A percentile compares a stretch with the other conserved stretches of the same genome.
These are phyloP conservation scores for Alopecurus myosuroides DNA, from an alignment of 176 grass and related monocot species.

Conservation along the genomic window DNA sequence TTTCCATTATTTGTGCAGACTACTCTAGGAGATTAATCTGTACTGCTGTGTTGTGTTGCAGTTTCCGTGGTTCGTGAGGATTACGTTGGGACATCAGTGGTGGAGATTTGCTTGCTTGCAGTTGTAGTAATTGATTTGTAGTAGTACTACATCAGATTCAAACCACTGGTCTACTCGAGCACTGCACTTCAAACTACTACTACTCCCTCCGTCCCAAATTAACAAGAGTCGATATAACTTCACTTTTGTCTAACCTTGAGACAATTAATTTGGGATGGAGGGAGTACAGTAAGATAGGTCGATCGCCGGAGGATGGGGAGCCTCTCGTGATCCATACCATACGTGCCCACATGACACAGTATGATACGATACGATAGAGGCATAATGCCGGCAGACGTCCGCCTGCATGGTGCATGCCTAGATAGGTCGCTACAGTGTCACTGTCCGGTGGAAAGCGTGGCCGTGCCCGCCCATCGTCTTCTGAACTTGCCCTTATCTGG, in stretches of 20 bases:
- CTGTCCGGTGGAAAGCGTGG: not conserved
- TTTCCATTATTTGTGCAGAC: not conserved
- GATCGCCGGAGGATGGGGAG: too few species aligned
- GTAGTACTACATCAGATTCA: too few species aligned
- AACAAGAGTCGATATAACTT: too few species aligned
- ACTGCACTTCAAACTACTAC: too few species aligned
- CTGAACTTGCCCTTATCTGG: not conserved
- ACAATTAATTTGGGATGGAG: too few species aligned
- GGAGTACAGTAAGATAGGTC: too few species aligned
- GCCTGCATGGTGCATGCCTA: too few species aligned
- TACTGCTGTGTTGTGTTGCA: not conserved
- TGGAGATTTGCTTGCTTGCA: not conserved
- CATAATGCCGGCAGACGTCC: too few species aligned
- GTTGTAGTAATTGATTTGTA: not conserved
- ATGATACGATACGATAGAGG: not conserved
- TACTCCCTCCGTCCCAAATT: too few species aligned
- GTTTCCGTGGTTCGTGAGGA: not conserved
- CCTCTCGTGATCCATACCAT: not conserved
- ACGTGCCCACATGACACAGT: not conserved
- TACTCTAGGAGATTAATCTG: not conserved
- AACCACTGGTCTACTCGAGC: too few species aligned
- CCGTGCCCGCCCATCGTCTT: not conserved
- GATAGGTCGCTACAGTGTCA: not conserved
- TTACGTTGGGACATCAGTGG: not conserved
- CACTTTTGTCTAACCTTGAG: too few species aligned